Evolutionary conservation across 176 grass and related monocot genomes (phyloP), one percentile per base, ranked within the genome.

Genomic region (Carex myosuroides): DNA sequence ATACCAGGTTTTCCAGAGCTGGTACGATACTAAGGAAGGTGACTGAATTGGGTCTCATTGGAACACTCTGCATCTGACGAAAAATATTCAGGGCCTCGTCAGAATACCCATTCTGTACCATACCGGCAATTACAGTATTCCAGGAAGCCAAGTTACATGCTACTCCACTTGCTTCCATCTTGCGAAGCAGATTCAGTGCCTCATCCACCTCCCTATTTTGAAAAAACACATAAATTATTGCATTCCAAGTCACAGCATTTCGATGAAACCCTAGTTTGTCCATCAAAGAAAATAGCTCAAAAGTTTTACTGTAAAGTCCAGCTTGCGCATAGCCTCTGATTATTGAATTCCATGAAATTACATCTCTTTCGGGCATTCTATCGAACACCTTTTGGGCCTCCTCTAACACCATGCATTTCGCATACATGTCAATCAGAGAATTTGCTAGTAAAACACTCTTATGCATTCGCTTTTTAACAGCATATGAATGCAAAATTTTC

Each of bases 281-380:
- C 87, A 89, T 89, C 53, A 64, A 80, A 26, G 65, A 85, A 64
- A 89, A 85, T n/a, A 89, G 63, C 18, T 81, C 87, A 56, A 85
- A 89, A 60, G 87, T 83, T 85, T 89, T 89, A 72, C 83, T 79
- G 13, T 79, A 89, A 81, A 60, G 81, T 30, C 87, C 76, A 82
- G 82, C 87, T 75, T 79, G 82, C 13, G 76, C 17, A 29, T 85
- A 89, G 18, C 87, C 83, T 81, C 52, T 83, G 58, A 89, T 89
- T 69, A 89, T 89, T 21, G 87, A 89, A 64, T 89, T 89, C 87
- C 83, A 89, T 63, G 81, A 85, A 69, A 89, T 39, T 35, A 89
- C 73, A 81, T 89, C 87, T 85, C 84, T 89, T 8, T 89, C 83
- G 2, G 50, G n/a, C 22, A 85, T 53, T 67, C 74, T 61, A 9